Percentiles rank a stretch among this genome's conserved stretches.
These are phyloP conservation scores for Lactarius pseudohatsudake DNA, from an alignment of 768 basidiomycete genomes.

Conservation along the genomic window DNA sequence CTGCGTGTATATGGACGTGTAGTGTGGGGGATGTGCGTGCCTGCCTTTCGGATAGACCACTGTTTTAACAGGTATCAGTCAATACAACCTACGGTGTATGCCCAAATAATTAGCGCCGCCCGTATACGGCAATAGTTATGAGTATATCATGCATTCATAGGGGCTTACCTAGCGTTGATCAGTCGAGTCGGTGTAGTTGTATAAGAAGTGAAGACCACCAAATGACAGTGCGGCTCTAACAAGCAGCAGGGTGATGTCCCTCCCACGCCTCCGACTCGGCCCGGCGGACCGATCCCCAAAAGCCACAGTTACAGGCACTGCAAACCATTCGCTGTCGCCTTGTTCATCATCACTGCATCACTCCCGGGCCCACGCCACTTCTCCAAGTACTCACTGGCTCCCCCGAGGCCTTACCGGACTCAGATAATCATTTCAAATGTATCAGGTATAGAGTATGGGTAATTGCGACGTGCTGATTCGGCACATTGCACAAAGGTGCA, in stretches of 20 bases:
- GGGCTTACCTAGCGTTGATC: conserved; percentile 23
- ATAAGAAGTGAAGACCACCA: conserved; percentile 17
- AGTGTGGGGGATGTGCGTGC: neutral
- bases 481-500: too few species aligned
- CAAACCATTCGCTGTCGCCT: too few species aligned
- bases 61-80: neutral
- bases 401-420: too few species aligned
- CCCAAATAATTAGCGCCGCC: conserved; percentile 8
- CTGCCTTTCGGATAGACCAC: conserved; percentile 3
- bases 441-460: too few species aligned
- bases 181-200: conserved; percentile 18
- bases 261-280: conserved; percentile 13
- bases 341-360: too few species aligned
- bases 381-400: too few species aligned
- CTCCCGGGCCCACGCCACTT: too few species aligned
- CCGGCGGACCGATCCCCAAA: conserved; percentile 6
- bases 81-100: conserved; percentile 12
- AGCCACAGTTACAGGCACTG: neutral
- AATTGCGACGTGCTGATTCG: too few species aligned
- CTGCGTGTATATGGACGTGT: neutral
- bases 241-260: conserved; percentile 8
- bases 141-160: conserved; percentile 8
- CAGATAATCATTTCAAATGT: too few species aligned
- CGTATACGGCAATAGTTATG: neutral
- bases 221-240: conserved; percentile 16